These are phyloP conservation scores for Ceratobasidium theobromae DNA, from an alignment of 1,284 basidiomycete genomes.

Conservation along the genomic window DNA sequence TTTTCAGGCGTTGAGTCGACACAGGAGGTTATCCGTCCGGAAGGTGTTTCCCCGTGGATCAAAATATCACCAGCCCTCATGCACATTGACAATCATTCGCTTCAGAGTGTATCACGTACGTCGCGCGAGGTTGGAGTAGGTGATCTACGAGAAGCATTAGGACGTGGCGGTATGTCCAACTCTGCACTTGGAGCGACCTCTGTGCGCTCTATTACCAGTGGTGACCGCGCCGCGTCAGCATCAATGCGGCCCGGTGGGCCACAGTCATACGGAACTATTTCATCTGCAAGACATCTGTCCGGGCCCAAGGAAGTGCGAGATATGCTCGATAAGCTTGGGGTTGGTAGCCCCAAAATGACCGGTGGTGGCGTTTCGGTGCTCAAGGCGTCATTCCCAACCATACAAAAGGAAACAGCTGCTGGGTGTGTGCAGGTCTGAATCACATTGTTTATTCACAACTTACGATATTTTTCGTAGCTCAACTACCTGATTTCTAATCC, in stretches of 20 bases:
- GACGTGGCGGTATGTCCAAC: slow-evolving; percentile 75
- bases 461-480: too few relatives aligned
- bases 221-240: slow-evolving; percentile 55
- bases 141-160: slow-evolving; percentile 81
- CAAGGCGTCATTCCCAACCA: slow-evolving; percentile 65
- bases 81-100: slow-evolving; percentile 84
- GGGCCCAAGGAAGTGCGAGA: slow-evolving; percentile 74
- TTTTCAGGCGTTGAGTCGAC: slow-evolving; percentile 61
- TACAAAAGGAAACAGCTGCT: slow-evolving; percentile 47
- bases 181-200: slow-evolving; percentile 58
- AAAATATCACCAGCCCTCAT: slow-evolving; percentile 80
- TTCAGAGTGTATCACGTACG: slow-evolving; percentile 75
- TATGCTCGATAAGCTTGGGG: slow-evolving; percentile 72
- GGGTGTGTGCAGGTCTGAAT: slow-evolving; percentile 41
- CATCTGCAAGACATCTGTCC: slow-evolving; percentile 54
- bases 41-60: slow-evolving; percentile 64
- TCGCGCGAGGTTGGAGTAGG: slow-evolving; percentile 78
- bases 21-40: slow-evolving; percentile 60
- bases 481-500: too few relatives aligned
- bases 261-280: slow-evolving; percentile 50
- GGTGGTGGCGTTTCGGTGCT: slow-evolving; percentile 56
- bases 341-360: slow-evolving; percentile 54
- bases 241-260: slow-evolving; percentile 40
- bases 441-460: too few relatives aligned
- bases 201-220: slow-evolving; percentile 65